Base-by-base conservation (phyloP, 176 grass and related monocot genomes). In the Oryza glumipatula region DNA sequence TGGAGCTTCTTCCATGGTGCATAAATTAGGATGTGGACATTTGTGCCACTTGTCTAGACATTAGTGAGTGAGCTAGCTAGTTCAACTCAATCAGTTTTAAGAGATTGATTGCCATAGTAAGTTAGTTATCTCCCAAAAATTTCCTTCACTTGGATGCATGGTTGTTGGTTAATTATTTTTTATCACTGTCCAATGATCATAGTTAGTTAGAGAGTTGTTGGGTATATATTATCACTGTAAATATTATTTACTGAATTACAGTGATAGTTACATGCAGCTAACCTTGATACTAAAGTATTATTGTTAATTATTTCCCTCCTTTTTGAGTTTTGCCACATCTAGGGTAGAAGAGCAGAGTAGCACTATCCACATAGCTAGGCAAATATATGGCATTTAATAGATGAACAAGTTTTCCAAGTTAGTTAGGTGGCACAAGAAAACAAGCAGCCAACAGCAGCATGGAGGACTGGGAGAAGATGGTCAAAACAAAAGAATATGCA, bases 21-120 rank as follows among this genome's bases (percentile, higher is more conserved):
- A 86, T 92, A 88, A 78, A 86, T 63, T 83, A 88, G 83, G 49
- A 86, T 77, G 74, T 41, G 77, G 48, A 46, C 56, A 56, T 75
- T 75, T 63, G 82, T 63, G 68, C 77, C 85, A 90, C 90, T 95
- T 95, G 93, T 95, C 86, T 72, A 85, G 22, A 66, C 41, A 58
- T 81, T 70, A 77, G 74, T 17, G 67, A 84, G 54, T 46, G 74
- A 76, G 71, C 76, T 80, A 82, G 32, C 63, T 83, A 76, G 73
- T 65, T 84, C 65, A 45, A 41, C n/a, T 35, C 70, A 68, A 78
- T 35, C 44, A 74, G 70, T 71, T 70, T 64, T 8, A n/a, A 63
- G 16, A 47, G 16, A 47, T 64, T 66, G 12, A 46, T 21, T 80
- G 60, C 45, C 56, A 21, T 46, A 16, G 72, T 66, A 81, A 78